phyloP scores from a whole-genome alignment of 768 basidiomycete species.

The Baorangia bicolor region DNA sequence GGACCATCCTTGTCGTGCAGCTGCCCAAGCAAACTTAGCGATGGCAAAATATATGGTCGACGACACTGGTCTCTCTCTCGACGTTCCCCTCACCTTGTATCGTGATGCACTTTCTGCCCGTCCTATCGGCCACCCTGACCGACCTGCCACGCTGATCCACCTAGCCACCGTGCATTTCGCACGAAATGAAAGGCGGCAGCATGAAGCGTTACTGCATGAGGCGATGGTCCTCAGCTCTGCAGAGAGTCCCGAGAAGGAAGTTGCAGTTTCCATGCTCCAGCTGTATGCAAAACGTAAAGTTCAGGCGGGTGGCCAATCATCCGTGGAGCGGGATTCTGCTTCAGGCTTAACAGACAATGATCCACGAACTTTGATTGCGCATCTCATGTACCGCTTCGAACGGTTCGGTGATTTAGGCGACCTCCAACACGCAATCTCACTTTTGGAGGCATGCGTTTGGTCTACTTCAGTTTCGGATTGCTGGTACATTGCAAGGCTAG shows the following conservation, averaged over 20 bases:
- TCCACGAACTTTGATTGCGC: neutral
- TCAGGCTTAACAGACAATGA: neutral
- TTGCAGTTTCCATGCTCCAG: neutral
- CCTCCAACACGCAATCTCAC: conserved; percentile 4
- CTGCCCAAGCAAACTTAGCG: conserved; percentile 4
- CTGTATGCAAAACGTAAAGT: neutral
- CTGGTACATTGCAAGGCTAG: neutral
- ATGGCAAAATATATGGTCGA: neutral
- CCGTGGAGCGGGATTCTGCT: neutral
- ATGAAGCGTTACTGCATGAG: neutral
- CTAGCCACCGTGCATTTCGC: neutral
- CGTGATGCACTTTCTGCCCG: neutral
- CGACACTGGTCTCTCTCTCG: neutral
- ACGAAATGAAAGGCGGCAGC: neutral
- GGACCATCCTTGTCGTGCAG: conserved; percentile 7
- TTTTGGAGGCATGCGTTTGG: neutral
- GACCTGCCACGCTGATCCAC: neutral
- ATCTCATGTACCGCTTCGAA: neutral
- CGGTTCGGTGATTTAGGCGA: neutral
- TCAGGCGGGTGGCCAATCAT: neutral
- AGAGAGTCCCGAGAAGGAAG: neutral
- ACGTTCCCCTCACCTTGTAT: neutral
- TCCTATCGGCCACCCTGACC: neutral
- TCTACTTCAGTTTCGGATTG: neutral
- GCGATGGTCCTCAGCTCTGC: neutral